Evolutionary conservation across 495 filamentous ascomycete genomes (phyloP).

Genomic region (Lasiosphaeria miniovina): DNA sequence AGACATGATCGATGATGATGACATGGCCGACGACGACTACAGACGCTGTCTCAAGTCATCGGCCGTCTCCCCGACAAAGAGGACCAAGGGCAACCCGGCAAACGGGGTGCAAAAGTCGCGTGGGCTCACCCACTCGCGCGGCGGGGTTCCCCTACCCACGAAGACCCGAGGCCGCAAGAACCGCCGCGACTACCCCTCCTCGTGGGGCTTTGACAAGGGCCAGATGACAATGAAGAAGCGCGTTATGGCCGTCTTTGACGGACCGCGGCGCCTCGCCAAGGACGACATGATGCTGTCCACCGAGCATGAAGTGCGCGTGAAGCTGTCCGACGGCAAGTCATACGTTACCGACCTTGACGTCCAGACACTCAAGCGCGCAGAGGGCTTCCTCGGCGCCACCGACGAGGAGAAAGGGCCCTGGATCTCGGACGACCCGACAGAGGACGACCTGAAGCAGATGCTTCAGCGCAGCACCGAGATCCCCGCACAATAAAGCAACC

Average conservation of each 20-base stretch:
- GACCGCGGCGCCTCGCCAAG: conserved; percentile 82
- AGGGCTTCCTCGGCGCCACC: conserved; percentile 72
- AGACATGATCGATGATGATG: conserved; percentile 57
- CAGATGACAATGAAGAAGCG: conserved; percentile 99
- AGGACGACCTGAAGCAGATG: conserved; percentile 46
- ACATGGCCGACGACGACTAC: conserved; percentile 36
- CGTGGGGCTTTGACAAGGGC: conserved; percentile 85
- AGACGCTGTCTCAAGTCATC: conserved; percentile 29
- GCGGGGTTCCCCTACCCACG: conserved; percentile 55
- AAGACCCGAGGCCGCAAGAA: conserved; percentile 71
- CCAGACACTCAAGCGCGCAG: conserved; percentile 79
- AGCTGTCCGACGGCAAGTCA: conserved; percentile 63
- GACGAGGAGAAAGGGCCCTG: conserved; percentile 83
- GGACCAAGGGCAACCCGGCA: conserved; percentile 42
- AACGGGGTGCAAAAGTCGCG: conserved; percentile 54
- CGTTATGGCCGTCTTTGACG: conserved; percentile 89
- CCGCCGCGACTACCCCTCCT: conserved; percentile 84
- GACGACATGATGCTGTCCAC: conserved; percentile 99
- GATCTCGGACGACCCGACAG: conserved; percentile 54
- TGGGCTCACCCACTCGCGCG: conserved; percentile 59
- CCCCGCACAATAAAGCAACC: conserved; percentile 10
- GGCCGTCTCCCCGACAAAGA: conserved; percentile 29
- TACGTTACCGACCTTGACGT: conserved; percentile 95
- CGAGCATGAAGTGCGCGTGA: conserved; percentile 88
- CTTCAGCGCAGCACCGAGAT: conserved; percentile 28